Base-by-base conservation (phyloP, 129 eudicot genomes). In the Escallonia herrerae region DNA sequence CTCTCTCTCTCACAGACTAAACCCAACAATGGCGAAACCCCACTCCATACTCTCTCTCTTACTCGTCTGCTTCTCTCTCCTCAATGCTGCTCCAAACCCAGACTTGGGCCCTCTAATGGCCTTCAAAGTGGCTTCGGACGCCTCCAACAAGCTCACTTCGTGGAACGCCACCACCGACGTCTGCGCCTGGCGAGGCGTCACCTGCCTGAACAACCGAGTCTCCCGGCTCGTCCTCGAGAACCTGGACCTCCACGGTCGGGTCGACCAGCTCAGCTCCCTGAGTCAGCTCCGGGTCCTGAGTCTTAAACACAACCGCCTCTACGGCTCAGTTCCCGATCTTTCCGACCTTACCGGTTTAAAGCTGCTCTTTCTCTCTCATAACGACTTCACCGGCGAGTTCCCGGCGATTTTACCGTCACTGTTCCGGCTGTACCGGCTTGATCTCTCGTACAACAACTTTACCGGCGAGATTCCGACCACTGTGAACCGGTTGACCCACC, bases 121-220 rank as follows among this genome's bases (percentile, higher is more conserved):
- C 7, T 89, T 93, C 95, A 93, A 86, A 78, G 39, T 80, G 44
- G 38, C 77, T 39, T 61, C 81, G 40, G 82, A 87, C 63, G 4
- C 61, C 46, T 65, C 84, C 49, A 43, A 64, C 73, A 56, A 44
- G 4, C 93, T 90, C 71, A 39, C 75, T 58, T 59, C 82, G 56
- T 93, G 99, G 99, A 75, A 61, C 73, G 38, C 69, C 70, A 42
- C 88, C 51, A 58, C 88, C 61, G 49, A 76, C 72, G 87, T 79
- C 43, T 88, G 96, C 60, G n/a, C 65, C 13, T 91, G 87, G 83
- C 10, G 22, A 73, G 96, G 95, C 42, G 80, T 93, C 60, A 15
- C 89, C 11, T 93, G 99, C 62, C 84, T 76, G 60, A 77, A 64
- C 6, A 72, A 78, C 81, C 79, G 95, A 10, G 95, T 93, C 57